These are phyloP conservation scores for Gautieria morchelliformis DNA, from an alignment of 768 basidiomycete genomes.

Conservation along the genomic window DNA sequence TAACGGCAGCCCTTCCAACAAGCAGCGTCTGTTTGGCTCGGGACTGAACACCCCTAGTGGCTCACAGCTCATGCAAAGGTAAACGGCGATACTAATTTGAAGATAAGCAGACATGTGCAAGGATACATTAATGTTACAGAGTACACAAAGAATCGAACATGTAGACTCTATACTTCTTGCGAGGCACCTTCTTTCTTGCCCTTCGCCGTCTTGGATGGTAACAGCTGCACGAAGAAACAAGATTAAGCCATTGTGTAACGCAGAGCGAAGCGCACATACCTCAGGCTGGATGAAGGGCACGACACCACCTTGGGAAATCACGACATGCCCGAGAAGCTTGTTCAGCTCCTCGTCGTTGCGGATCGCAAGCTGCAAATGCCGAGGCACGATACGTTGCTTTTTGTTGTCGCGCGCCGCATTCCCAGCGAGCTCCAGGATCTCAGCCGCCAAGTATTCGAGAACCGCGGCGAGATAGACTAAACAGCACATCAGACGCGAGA, in stretches of 20 bases:
- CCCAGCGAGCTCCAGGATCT: conserved; percentile 89
- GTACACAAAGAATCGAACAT: conserved; percentile 9
- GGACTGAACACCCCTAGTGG: no score
- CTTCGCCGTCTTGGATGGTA: conserved; percentile 43
- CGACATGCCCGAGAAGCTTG: conserved; percentile 66
- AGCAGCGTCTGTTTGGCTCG: no score
- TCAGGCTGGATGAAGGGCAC: conserved; percentile 72
- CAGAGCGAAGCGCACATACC: conserved; percentile 17
- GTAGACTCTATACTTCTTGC: conserved; percentile 35
- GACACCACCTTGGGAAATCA: conserved; percentile 94
- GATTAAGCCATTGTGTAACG: not conserved
- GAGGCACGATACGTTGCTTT: conserved; percentile 92
- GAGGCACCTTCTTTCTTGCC: conserved; percentile 41
- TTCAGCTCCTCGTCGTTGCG: conserved; percentile 89
- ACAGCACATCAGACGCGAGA: not conserved
- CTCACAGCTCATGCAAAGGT: no score
- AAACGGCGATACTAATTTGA: no score
- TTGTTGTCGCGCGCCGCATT: conserved; percentile 87
- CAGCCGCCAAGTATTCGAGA: conserved; percentile 86
- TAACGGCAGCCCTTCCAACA: no score
- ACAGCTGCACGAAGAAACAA: conserved; percentile 19
- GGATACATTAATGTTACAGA: conserved; percentile 8
- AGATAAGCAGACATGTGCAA: not conserved
- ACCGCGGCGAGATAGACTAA: conserved; percentile 89
- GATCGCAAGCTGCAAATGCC: conserved; percentile 91